These are phyloP conservation scores for Leccinellum albellum DNA, from an alignment of 768 basidiomycete genomes.

Conservation along the genomic window DNA sequence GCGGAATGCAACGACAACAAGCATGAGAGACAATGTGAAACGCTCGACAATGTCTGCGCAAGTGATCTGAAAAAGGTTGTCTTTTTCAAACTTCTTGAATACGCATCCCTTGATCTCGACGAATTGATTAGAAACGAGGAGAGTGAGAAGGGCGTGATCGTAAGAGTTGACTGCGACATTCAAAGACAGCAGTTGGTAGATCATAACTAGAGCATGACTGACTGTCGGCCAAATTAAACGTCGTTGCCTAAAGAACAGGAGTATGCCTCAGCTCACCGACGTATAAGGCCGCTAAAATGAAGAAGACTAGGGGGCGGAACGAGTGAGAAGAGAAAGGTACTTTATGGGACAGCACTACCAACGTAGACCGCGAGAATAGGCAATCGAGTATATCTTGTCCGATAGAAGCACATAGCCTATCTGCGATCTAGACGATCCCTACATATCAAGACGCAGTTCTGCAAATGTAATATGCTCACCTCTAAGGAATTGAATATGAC, in stretches of 20 bases:
- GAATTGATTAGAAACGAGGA: slow-evolving; percentile 96
- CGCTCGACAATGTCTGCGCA: slow-evolving; percentile 99
- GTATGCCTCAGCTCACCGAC: slow-evolving; percentile 51
- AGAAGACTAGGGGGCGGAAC: slow-evolving; percentile 80
- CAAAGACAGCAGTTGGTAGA: slow-evolving; percentile 90
- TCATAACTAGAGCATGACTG: slow-evolving; percentile 87
- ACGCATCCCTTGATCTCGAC: slow-evolving; percentile 99
- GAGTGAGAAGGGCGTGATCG: slow-evolving; percentile 89
- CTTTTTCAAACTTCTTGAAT: slow-evolving; percentile 99
- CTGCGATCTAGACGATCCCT: slow-evolving; percentile 69
- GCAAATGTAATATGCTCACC: slow-evolving; percentile 45
- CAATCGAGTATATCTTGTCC: slow-evolving; percentile 98
- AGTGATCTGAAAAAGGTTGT: slow-evolving; percentile 96
- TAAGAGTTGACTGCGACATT: slow-evolving; percentile 99
- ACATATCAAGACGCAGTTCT: background rate
- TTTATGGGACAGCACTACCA: slow-evolving; percentile 66
- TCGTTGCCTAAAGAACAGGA: background rate
- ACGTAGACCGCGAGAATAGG: slow-evolving; percentile 88
- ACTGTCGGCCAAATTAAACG: slow-evolving; percentile 44
- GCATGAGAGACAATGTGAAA: slow-evolving; percentile 89
- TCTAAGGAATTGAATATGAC: slow-evolving; percentile 99
- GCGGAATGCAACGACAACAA: slow-evolving; percentile 84
- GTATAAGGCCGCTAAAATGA: slow-evolving; percentile 77
- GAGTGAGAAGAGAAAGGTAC: slow-evolving; percentile 59
- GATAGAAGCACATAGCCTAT: slow-evolving; percentile 90